Evolutionary conservation across 495 filamentous ascomycete genomes (phyloP), one percentile per base, ranked within the genome.

Genomic region (Diplogelasinospora grovesii): DNA sequence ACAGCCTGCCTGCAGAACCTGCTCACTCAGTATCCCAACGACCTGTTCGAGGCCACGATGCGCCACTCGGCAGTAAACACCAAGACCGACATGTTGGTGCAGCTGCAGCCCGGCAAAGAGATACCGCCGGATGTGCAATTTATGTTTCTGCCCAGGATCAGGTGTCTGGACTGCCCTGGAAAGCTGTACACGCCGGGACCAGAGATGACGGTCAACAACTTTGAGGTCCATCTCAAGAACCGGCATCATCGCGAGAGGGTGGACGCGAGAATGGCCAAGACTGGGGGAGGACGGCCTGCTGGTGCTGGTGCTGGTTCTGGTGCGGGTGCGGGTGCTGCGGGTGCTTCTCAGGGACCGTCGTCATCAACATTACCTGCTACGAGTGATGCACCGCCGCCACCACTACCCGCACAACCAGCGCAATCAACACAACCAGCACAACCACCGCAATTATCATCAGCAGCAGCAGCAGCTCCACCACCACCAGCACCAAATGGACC

Each of bases 181-280:
- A 96, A 95, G 58, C 65, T 94, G 22, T 98, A 98, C 58, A 95
- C 84, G 0, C 83, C 87, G 1, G 84, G 85, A 0, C 89, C 90
- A 0, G 86, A 78, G 16, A 80, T 73, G 54, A 86, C 88, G 0
- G 82, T 88, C 8, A 79, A 81, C n/a, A 89, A 92, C 53, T 95
- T 95, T 41, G 82, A 90, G 63, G 79, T 90, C 5, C 89, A 95
- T 64, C 66, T 94, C n/a, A 82, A 77, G 50, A 92, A 93, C 61
- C 64, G 78, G 25, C 60, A 72, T 15, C 92, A 96, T 66, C 79
- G 82, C 54, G 77, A 85, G 53, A 76, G 70, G 43, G 88, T 94
- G 0, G 54, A 55, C 26, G 47, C 52, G 20, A 43, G 42, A 28
- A 28, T n/a, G 26, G 26, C 26, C 26, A 9, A 28, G 26, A 7